Base-by-base conservation (phyloP, 2,329 filamentous ascomycete genomes). In the Colletotrichum echinochloae region DNA sequence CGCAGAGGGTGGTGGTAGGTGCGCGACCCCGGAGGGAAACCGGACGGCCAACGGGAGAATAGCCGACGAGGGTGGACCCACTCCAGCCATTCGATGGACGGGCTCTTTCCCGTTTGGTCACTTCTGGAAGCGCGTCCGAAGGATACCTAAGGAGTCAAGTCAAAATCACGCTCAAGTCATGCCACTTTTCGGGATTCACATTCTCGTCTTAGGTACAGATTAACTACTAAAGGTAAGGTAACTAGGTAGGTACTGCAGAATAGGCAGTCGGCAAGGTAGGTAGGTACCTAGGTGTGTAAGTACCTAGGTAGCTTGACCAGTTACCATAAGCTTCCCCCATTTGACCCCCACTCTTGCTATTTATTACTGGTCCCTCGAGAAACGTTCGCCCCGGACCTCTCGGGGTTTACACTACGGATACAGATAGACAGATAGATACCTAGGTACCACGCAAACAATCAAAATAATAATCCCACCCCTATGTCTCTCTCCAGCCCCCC, bases 11-110 rank as follows among this genome's bases (percentile, higher is more conserved):
- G n/a, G n/a, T n/a, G n/a, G n/a, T 37, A 12, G 35, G 35, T 37
- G 35, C 35, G 37, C 26, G 26, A 7, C 44, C 28, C 67, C 67
- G 67, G 67, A 67, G 46, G 48, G 39, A 51, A 39, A 70, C 57
- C 67, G 64, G 67, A 70, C 67, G 67, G 67, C 56, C 30, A 66
- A 61, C 67, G 67, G 63, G 41, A 41, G 49, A 41, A 35, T 52
- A 23, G 68, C 68, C 57, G 64, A 71, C 51, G 23, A 51, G 46
- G 11, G 39, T 20, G 35, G 62, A 18, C 44, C 57, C 64, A 67
- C 64, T 44, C 49, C 8, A 35, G 12, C 52, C n/a, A 20, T 30
- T 49, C 30, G 28, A n/a, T 23, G 18, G 46, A 46, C 44, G 44
- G 59, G 33, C 12, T 35, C 35, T 62, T 48, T 54, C 60, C 28